phyloP scores from a whole-genome alignment of 768 basidiomycete genomes.

The Boletellus sp. region DNA sequence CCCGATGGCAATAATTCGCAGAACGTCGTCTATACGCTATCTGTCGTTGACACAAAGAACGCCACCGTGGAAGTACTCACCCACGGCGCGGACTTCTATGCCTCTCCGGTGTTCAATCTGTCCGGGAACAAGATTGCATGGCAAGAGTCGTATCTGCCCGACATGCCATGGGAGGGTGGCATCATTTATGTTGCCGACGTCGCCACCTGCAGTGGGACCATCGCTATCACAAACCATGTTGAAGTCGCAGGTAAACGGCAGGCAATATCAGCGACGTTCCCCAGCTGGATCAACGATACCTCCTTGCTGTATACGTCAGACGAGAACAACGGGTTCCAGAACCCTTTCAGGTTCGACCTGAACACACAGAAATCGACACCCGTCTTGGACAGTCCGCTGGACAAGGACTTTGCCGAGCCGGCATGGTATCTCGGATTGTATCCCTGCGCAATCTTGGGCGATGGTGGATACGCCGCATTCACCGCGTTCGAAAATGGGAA shows the following conservation, averaged over 20 bases:
- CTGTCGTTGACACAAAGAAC: slow-evolving; percentile 45
- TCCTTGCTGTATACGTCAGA: slow-evolving; percentile 59
- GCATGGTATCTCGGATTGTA: slow-evolving; percentile 17
- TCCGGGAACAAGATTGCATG: slow-evolving; percentile 54
- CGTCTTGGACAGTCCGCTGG: slow-evolving; percentile 17
- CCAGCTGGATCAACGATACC: slow-evolving; percentile 40
- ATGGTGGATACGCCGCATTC: slow-evolving; percentile 25
- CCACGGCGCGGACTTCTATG: slow-evolving; percentile 66
- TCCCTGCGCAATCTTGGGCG: slow-evolving; percentile 23
- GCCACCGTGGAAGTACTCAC: slow-evolving; percentile 40
- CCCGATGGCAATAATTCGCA: slow-evolving; percentile 29
- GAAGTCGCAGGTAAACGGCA: slow-evolving; percentile 49
- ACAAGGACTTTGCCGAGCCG: slow-evolving; percentile 24
- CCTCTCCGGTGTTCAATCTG: slow-evolving; percentile 50
- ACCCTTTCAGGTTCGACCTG: slow-evolving; percentile 36
- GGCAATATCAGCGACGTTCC: slow-evolving; percentile 36
- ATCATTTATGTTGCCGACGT: slow-evolving; percentile 50
- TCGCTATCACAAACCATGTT: slow-evolving; percentile 32
- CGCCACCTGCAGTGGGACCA: neutral
- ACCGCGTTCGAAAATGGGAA: slow-evolving; percentile 29
- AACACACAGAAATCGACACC: slow-evolving; percentile 25
- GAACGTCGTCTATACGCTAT: slow-evolving; percentile 44
- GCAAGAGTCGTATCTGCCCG: slow-evolving; percentile 61
- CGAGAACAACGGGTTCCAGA: slow-evolving; percentile 52
- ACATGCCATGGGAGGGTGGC: slow-evolving; percentile 66